Conservation (phyloP, 202 grass and related monocot species). For the Carex arenaria region DNA sequence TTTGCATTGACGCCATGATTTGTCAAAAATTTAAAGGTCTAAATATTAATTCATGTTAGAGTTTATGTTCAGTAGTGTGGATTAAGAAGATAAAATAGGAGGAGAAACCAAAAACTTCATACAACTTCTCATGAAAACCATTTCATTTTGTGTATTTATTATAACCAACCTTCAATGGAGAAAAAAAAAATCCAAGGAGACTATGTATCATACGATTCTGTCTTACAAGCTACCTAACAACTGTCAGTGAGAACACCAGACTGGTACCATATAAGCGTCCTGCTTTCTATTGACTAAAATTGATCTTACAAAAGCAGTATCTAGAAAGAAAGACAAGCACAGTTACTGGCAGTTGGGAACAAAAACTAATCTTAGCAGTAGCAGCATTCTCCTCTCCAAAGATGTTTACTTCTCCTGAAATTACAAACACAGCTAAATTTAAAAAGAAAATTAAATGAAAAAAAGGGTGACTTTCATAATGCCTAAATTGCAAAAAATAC, state of each 20-base stretch:
- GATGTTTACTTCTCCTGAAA: not conserved
- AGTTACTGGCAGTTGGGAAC: not conserved
- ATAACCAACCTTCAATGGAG: not conserved
- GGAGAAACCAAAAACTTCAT: too few relatives aligned
- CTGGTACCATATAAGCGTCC: not conserved
- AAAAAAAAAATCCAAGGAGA: not conserved
- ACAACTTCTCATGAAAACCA: too few relatives aligned
- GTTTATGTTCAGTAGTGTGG: too few relatives aligned
- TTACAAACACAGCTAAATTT: not conserved
- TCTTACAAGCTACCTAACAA: not conserved
- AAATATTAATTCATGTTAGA: too few relatives aligned
- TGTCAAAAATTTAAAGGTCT: not conserved
- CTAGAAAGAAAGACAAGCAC: not conserved
- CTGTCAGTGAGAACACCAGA: not conserved
- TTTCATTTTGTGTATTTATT: too few relatives aligned
- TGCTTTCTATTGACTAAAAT: not conserved
- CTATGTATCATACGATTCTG: not conserved
- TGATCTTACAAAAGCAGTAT: slow-evolving; percentile 2
- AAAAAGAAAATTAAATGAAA: not conserved
- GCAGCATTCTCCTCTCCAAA: not conserved
- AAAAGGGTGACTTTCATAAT: not conserved
- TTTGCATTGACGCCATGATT: not conserved
- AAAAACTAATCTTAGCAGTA: not conserved
- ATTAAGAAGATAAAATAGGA: too few relatives aligned
- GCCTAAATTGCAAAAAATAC: not conserved